Base-by-base conservation (phyloP, 2,329 filamentous ascomycete genomes). In the Cladophialophora exuberans region DNA sequence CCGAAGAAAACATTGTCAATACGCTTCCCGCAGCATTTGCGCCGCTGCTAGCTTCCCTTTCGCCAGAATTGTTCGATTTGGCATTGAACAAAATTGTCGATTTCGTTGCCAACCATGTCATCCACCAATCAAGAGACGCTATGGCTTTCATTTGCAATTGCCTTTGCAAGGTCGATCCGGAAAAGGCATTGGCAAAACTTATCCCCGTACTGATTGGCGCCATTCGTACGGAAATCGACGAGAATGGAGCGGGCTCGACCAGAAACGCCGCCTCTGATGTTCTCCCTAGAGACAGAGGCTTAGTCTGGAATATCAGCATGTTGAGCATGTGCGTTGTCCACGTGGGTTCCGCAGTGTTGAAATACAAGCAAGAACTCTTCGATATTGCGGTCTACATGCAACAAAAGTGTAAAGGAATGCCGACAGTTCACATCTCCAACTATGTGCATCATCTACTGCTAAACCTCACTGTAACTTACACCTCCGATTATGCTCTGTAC, bases 101-200 rank as follows among this genome's bases (percentile, higher is more conserved):
- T 26, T 99, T 99, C 70, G 88, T 97, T 22, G 87, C 89, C 1
- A 89, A 89, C 60, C 94, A 97, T 74, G 94, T 99, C 44, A 93
- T 99, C 15, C 92, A 99, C 66, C 94, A 97, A 73, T 93, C 94
- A 49, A 82, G 93, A 62, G 94, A 99, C 77, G 93, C 94, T 6
- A 97, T 99, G 88, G 94, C 95, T 1, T 99, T 96, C 81, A 97
- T 97, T 50, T 89, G 93, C 73, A 97, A 97, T 71, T 89, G 90
- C 0, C 80, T 99, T 20, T 96, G 94, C 79, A 97, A 97, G 73
- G 90, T 96, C 63, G 90, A 95, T 64, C 92, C 95, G 0, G 86
- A 93, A 69, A 97, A 97, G 75, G 91, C 94, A 0, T 79, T 99
- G 46, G 94, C 92, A 69, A 84, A 90, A 11, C 88, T 99, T 52